A percentile compares a stretch with the other conserved stretches of the same genome.
Evolutionary conservation across 306 rosid genomes (phyloP).

Genomic region (Ammopiptanthus mongolicus): DNA sequence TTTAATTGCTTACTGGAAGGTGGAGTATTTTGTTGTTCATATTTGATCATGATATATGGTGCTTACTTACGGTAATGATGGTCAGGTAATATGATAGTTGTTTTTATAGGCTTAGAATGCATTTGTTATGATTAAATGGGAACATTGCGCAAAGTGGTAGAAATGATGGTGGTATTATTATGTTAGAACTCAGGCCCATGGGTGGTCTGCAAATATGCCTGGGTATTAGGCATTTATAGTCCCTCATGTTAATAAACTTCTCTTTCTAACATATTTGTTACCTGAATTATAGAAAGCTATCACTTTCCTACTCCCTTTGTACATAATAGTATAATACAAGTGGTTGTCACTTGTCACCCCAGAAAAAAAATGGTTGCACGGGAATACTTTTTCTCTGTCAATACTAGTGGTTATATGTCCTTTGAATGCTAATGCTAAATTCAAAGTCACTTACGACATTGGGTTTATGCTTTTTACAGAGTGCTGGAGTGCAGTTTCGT

Average conservation of each 20-base stretch:
- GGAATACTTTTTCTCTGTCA: background rate
- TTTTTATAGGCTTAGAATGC: background rate
- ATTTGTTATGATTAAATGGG: background rate
- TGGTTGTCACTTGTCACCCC: background rate
- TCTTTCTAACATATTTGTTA: background rate
- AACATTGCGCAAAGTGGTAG: background rate
- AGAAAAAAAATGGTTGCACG: background rate
- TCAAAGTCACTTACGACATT: background rate
- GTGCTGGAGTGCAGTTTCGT: slow-evolving; percentile 84
- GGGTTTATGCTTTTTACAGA: slow-evolving; percentile 46
- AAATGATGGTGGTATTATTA: background rate
- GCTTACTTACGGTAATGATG: background rate
- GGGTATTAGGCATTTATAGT: background rate
- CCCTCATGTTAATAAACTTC: background rate
- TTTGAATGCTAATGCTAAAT: slow-evolving; percentile 1
- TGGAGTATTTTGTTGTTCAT: background rate
- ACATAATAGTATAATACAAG: background rate
- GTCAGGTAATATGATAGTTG: background rate
- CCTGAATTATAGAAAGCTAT: background rate
- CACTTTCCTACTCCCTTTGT: slow-evolving; percentile 2
- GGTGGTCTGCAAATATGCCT: background rate
- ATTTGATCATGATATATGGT: background rate
- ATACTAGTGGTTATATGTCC: background rate
- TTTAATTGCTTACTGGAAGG: background rate
- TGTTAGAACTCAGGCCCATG: background rate